Conservation (phyloP, 495 filamentous ascomycete species). For the Friedmanniomyces simplex region DNA sequence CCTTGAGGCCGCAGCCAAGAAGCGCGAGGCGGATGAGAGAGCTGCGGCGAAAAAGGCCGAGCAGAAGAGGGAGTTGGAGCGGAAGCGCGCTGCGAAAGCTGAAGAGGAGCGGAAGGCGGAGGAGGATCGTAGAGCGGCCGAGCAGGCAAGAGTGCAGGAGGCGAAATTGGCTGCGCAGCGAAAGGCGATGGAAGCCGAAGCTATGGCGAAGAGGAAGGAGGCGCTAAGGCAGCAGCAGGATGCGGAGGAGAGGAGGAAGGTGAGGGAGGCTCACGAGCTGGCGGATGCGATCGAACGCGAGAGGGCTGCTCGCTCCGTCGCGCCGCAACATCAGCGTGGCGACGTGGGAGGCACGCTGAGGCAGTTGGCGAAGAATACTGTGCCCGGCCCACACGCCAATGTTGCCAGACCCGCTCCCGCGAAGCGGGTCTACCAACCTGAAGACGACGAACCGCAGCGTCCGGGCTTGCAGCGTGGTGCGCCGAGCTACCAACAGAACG, state of each 20-base stretch:
- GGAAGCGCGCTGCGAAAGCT: constrained; percentile 53
- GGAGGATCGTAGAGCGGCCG: constrained; percentile 39
- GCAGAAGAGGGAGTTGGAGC: constrained; percentile 64
- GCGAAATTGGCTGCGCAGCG: constrained; percentile 58
- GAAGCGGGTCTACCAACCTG: constrained; percentile 49
- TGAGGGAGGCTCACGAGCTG: constrained; percentile 37
- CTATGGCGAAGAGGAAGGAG: constrained; percentile 49
- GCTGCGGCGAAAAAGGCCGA: constrained; percentile 70
- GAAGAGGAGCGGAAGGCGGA: constrained; percentile 50
- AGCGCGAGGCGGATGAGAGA: constrained; percentile 70
- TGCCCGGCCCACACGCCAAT: constrained; percentile 33
- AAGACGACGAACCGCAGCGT: constrained; percentile 29
- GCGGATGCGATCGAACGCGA: constrained; percentile 34
- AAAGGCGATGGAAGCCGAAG: constrained; percentile 53
- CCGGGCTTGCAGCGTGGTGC: constrained; percentile 35
- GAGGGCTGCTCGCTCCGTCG: constrained; percentile 18
- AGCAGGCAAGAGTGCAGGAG: constrained; percentile 45
- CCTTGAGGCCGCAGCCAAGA: constrained; percentile 55
- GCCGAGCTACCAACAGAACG: constrained; percentile 39
- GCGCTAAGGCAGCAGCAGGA: constrained; percentile 19
- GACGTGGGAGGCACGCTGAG: constrained; percentile 44
- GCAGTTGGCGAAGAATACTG: constrained; percentile 44
- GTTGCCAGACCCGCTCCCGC: constrained; percentile 42
- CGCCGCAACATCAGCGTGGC: constrained; percentile 32
- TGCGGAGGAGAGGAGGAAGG: constrained; percentile 24